Evolutionary conservation across 768 basidiomycete genomes (phyloP).

Genomic region (Lactarius akahatsu): DNA sequence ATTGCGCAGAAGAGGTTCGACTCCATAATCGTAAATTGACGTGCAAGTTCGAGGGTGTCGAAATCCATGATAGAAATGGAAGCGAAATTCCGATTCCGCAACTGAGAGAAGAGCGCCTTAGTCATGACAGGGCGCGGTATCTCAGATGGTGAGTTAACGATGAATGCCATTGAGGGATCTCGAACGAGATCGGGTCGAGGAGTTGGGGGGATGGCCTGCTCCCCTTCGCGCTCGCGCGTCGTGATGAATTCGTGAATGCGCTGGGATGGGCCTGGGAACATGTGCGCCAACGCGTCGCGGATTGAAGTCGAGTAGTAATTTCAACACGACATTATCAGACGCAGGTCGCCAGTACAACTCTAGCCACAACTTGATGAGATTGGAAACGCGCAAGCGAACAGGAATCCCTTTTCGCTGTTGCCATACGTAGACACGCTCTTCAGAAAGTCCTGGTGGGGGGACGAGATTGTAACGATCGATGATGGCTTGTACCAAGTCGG

Average conservation of each 20-base stretch:
- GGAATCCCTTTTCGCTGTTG: conserved; percentile 85
- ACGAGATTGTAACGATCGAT: conserved; percentile 81
- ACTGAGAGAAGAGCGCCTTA: conserved; percentile 64
- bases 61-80: conserved; percentile 82
- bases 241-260: conserved; percentile 69
- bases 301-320: conserved; percentile 59
- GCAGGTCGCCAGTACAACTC: conserved; percentile 86
- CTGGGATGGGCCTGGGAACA: conserved; percentile 69
- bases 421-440: conserved; percentile 71
- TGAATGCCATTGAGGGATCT: conserved; percentile 70
- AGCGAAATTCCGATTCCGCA: conserved; percentile 64
- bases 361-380: conserved; percentile 93
- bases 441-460: conserved; percentile 56
- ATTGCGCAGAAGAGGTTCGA: conserved; percentile 84
- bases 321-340: conserved; percentile 65
- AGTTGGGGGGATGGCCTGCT: conserved; percentile 45
- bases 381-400: conserved; percentile 86
- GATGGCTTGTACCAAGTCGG: conserved; percentile 71
- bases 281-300: conserved; percentile 54
- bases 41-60: conserved; percentile 85
- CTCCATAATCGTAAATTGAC: conserved; percentile 95
- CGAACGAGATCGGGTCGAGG: conserved; percentile 64
- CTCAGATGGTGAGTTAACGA: conserved; percentile 50
- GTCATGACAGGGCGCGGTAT: conserved; percentile 87
- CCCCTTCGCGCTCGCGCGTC: conserved; percentile 46